Conservation (phyloP, 805 yeast species). For the Nakazawaea holstii region DNA sequence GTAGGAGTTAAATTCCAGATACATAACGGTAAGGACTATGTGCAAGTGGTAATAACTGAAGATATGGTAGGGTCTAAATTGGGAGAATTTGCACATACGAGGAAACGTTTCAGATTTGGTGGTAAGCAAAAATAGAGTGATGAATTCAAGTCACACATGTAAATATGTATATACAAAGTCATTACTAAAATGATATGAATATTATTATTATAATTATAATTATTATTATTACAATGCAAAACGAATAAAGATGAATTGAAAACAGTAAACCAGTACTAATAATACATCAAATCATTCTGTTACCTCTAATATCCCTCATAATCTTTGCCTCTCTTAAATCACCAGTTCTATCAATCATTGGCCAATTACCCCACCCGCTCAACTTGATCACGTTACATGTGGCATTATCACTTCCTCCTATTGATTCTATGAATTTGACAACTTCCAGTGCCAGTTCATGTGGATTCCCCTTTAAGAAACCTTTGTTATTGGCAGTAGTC, state of each 20-base stretch:
- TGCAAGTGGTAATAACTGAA: conserved; percentile 78
- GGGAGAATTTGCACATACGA: conserved; percentile 93
- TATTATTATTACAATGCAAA: not conserved
- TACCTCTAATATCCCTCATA: conserved; percentile 20
- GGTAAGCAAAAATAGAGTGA: conserved; percentile 4
- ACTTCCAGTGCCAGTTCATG: conserved; percentile 84
- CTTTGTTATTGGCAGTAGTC: conserved; percentile 56
- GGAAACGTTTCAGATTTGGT: conserved; percentile 82
- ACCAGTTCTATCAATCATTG: conserved; percentile 77
- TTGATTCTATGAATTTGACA: conserved; percentile 72
- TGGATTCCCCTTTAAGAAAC: conserved; percentile 72
- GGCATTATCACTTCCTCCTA: conserved; percentile 96
- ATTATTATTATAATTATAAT: too few relatives aligned
- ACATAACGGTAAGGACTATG: conserved; percentile 94
- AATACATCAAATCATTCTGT: conserved; percentile 9
- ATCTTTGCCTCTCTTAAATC: conserved; percentile 64
- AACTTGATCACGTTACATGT: conserved; percentile 79
- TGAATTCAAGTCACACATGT: not conserved
- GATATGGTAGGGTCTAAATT: conserved; percentile 96
- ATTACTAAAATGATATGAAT: too few relatives aligned
- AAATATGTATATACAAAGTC: not conserved
- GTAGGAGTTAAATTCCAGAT: conserved; percentile 93
- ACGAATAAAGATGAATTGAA: not conserved
- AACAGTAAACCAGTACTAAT: not conserved
- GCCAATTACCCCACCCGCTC: conserved; percentile 95